These are phyloP conservation scores for Candida berthetii DNA, from an alignment of 805 yeast genomes.

Conservation along the genomic window DNA sequence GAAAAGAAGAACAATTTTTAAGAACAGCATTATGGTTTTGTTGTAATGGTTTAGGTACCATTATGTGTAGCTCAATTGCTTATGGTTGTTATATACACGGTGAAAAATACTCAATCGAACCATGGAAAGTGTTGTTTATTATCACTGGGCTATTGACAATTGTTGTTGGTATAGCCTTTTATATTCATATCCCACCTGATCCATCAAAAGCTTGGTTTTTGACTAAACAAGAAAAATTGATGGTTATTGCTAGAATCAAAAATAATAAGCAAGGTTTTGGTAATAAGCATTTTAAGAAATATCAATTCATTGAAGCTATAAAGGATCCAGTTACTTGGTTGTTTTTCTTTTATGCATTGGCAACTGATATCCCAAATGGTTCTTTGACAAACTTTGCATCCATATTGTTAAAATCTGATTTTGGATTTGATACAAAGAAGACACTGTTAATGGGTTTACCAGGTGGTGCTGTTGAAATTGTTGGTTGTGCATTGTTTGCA, in stretches of 20 bases:
- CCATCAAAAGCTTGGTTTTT: slow-evolving; percentile 36
- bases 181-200: slow-evolving; percentile 38
- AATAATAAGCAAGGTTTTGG: slow-evolving; percentile 39
- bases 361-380: slow-evolving; percentile 35
- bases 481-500: slow-evolving; percentile 16
- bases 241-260: slow-evolving; percentile 37
- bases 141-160: slow-evolving; percentile 49
- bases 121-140: slow-evolving; percentile 51
- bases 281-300: slow-evolving; percentile 27
- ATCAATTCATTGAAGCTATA: slow-evolving; percentile 32
- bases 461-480: slow-evolving; percentile 21
- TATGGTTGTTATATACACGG: slow-evolving; percentile 32
- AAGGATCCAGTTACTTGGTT: slow-evolving; percentile 36
- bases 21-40: slow-evolving; percentile 25
- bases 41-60: slow-evolving; percentile 27
- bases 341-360: slow-evolving; percentile 24
- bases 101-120: slow-evolving; percentile 23
- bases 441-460: slow-evolving; percentile 27
- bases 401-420: slow-evolving; percentile 30
- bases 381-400: slow-evolving; percentile 38
- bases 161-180: slow-evolving; percentile 32
- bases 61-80: slow-evolving; percentile 40
- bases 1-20: slow-evolving; percentile 22
- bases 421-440: slow-evolving; percentile 29
- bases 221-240: slow-evolving; percentile 31